Conservation (phyloP, 164 flowering plant genomes). For the Macadamia integrifolia region DNA sequence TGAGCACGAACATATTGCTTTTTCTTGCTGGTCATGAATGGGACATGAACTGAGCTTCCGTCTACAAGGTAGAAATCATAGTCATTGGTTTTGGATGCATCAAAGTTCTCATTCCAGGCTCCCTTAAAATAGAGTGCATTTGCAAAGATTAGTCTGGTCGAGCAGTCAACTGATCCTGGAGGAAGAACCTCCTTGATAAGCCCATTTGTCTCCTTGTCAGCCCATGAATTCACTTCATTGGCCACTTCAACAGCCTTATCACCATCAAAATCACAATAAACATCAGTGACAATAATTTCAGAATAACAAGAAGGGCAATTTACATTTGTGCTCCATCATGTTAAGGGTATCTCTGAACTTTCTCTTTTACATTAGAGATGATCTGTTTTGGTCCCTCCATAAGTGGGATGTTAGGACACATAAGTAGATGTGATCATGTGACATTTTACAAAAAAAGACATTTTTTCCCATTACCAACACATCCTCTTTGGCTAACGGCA, state of each 20-base stretch:
- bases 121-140: slow-evolving; percentile 87
- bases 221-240: slow-evolving; percentile 61
- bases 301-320: no score
- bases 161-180: slow-evolving; percentile 47
- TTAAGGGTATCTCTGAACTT: no score
- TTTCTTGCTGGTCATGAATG: slow-evolving; percentile 69
- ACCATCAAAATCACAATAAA: no score
- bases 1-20: slow-evolving; percentile 37
- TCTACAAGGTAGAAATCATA: slow-evolving; percentile 48
- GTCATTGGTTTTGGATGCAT: slow-evolving; percentile 45
- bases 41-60: slow-evolving; percentile 47
- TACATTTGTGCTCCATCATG: no score
- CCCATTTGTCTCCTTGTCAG: slow-evolving; percentile 54
- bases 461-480: no score
- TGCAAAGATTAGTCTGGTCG: slow-evolving; percentile 53
- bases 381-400: no score
- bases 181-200: slow-evolving; percentile 69
- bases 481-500: no score
- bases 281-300: no score
- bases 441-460: no score
- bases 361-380: no score
- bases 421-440: no score
- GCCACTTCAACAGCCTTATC: slow-evolving; percentile 27
- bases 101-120: slow-evolving; percentile 56
- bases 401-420: no score